Conservation (phyloP, 202 grass and related monocot genomes). For the Setaria viridis region DNA sequence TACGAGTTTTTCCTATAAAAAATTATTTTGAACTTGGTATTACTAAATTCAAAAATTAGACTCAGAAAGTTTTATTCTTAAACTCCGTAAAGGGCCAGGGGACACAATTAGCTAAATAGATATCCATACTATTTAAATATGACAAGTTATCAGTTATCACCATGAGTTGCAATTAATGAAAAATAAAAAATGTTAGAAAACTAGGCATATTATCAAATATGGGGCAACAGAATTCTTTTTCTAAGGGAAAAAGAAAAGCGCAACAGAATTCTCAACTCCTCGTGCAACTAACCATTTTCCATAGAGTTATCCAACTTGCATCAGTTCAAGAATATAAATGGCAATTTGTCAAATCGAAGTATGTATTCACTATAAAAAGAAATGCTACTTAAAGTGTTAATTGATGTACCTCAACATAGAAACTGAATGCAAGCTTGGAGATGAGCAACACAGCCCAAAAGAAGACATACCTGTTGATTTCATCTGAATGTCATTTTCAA, state of each 20-base stretch:
- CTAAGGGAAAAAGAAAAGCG: not conserved
- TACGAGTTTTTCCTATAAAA: not conserved
- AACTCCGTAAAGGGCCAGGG: not conserved
- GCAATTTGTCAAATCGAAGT: constrained; percentile 1
- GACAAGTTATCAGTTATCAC: not conserved
- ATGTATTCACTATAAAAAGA: constrained; percentile 17
- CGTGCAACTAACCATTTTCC: constrained; percentile 8
- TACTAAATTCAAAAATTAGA: not conserved
- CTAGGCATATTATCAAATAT: not conserved
- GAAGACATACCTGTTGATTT: constrained; percentile 78
- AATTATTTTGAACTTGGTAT: not conserved
- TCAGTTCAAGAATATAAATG: constrained; percentile 29
- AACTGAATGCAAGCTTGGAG: constrained; percentile 94
- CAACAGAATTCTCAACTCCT: not conserved
- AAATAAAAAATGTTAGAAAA: not conserved
- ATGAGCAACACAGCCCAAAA: constrained; percentile 89
- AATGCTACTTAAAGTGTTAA: constrained; percentile 27
- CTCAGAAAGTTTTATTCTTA: not conserved
- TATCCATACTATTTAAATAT: not conserved
- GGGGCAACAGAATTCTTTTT: not conserved
- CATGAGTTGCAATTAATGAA: not conserved
- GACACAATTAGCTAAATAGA: not conserved
- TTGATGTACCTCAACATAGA: constrained; percentile 93
- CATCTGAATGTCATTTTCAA: constrained; percentile 18
- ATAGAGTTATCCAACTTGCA: constrained; percentile 1